Percentiles rank a stretch among this genome's conserved stretches.
Evolutionary conservation across 257 asterid species (phyloP).

Genomic region (Solanum paucissectum): DNA sequence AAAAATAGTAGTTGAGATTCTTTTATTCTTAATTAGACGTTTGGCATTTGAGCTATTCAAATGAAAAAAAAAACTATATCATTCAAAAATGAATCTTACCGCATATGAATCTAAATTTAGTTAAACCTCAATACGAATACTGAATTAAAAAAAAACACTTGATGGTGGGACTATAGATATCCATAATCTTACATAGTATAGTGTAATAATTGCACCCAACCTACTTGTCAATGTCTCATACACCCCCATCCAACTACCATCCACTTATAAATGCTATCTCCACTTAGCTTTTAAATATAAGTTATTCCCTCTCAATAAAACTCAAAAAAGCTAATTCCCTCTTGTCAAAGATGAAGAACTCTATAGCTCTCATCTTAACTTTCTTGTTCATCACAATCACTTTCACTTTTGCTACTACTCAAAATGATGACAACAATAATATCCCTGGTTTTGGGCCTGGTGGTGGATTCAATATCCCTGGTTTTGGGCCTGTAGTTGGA

Average conservation of each 20-base stretch:
- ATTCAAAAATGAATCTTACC: neutral
- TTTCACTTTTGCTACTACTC: slow-evolving; percentile 17
- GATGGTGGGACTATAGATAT: neutral
- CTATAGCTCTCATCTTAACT: slow-evolving; percentile 2
- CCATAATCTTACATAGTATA: neutral
- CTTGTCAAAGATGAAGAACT: slow-evolving; percentile 22
- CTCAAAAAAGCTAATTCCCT: neutral
- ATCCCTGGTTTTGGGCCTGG: slow-evolving; percentile 36
- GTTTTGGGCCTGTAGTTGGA: slow-evolving; percentile 32
- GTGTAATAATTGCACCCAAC: slow-evolving; percentile 1
- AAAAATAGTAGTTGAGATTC: neutral
- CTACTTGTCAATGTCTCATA: neutral
- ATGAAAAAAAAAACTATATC: neutral
- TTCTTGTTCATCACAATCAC: slow-evolving; percentile 26
- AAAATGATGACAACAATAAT: neutral
- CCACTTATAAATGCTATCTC: slow-evolving; percentile 18
- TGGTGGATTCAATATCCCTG: slow-evolving; percentile 57
- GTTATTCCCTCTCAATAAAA: neutral
- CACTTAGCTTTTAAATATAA: neutral
- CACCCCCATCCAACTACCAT: slow-evolving; percentile 24
- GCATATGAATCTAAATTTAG: neutral
- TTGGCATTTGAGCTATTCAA: neutral
- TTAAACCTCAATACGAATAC: too few species aligned
- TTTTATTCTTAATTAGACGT: neutral
- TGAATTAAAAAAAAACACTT: neutral